Evolutionary conservation across 331 rosid species (phyloP), one percentile per base, ranked within the genome.

Genomic region (Erythrophleum ivorense): DNA sequence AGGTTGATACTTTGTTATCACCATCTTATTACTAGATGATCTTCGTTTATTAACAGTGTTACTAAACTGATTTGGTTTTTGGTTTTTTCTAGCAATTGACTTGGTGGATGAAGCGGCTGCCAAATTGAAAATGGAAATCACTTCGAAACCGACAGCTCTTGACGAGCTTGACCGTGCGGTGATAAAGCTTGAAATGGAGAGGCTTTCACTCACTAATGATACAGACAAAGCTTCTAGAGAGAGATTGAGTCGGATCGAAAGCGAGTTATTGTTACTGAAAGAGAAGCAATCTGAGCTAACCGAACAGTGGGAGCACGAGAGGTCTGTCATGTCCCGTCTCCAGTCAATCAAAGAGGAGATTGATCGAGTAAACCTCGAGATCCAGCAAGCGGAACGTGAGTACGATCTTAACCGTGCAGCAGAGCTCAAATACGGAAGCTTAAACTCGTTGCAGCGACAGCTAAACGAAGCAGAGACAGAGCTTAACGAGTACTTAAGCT

Each of bases 21-120:
- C n/a, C n/a, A n/a, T n/a, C n/a, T n/a, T n/a, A n/a, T n/a, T n/a
- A n/a, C n/a, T n/a, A n/a, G n/a, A n/a, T n/a, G n/a, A n/a, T n/a
- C n/a, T n/a, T n/a, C n/a, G n/a, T n/a, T n/a, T n/a, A n/a, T n/a
- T n/a, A n/a, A n/a, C n/a, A n/a, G n/a, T n/a, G n/a, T n/a, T n/a
- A n/a, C n/a, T n/a, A n/a, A n/a, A n/a, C n/a, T n/a, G n/a, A n/a
- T n/a, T n/a, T n/a, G n/a, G n/a, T n/a, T n/a, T n/a, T n/a, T n/a
- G n/a, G n/a, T n/a, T n/a, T n/a, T n/a, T n/a, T n/a, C n/a, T 92
- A 94, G 98, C 98, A 81, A 94, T 94, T 75, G 98, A 94, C 88
- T 84, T 94, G 57, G 98, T 92, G 81, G 98, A 94, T 73, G 98
- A 94, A 89, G 98, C 98, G 41, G 97, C 98, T 97, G 92, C 73